These are phyloP conservation scores for Monosporozyma siamensis DNA, from an alignment of 805 yeast genomes.

Conservation along the genomic window DNA sequence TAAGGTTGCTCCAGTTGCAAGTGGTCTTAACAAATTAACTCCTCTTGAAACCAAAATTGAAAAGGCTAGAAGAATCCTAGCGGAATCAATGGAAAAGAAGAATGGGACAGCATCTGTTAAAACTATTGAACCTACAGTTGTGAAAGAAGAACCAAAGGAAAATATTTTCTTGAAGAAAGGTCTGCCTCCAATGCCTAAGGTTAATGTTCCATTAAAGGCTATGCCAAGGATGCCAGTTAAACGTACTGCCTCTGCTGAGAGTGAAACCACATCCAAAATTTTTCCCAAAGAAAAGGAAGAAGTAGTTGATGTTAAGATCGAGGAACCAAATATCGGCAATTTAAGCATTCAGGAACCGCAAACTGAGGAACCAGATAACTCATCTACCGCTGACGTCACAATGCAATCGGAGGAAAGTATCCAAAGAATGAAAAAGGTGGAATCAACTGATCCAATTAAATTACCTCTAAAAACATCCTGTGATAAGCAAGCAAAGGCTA, in stretches of 20 bases:
- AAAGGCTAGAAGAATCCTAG: too few relatives aligned
- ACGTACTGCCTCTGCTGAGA: not conserved
- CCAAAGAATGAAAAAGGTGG: not conserved
- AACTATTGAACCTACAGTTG: not conserved
- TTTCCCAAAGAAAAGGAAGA: not conserved
- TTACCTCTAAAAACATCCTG: constrained; percentile 3
- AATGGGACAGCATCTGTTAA: not conserved
- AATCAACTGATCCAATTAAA: not conserved
- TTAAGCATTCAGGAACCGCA: constrained; percentile 2
- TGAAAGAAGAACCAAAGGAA: not conserved
- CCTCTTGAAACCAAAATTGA: not conserved
- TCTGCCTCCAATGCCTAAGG: not conserved
- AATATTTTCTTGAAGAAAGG: not conserved
- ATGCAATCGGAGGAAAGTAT: too few relatives aligned
- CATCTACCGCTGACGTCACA: too few relatives aligned
- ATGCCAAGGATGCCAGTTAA: constrained; percentile 1
- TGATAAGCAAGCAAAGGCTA: constrained; percentile 11
- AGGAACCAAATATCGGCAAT: not conserved
- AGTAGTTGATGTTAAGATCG: not conserved
- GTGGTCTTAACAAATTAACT: not conserved
- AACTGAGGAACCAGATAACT: constrained; percentile 3
- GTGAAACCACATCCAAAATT: not conserved
- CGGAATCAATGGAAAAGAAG: not conserved
- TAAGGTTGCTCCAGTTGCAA: not conserved
- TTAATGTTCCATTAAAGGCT: not conserved